These are phyloP conservation scores for Aspergillus cejpii DNA, from an alignment of 2,329 filamentous ascomycete genomes.

Conservation along the genomic window DNA sequence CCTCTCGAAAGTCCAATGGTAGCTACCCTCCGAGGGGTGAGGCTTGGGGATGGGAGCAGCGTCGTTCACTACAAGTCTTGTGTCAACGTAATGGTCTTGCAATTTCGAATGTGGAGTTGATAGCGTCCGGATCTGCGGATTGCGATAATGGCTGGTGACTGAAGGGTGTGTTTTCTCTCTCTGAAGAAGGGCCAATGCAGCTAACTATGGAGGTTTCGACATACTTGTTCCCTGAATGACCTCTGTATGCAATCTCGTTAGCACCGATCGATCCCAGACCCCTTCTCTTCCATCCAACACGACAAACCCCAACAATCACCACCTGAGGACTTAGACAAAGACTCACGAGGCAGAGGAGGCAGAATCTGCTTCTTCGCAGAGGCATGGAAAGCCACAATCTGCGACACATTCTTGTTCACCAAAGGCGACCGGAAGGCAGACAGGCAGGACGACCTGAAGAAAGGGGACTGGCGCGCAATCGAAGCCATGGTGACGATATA, in stretches of 20 bases:
- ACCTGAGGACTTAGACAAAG: not conserved
- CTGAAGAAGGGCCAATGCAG: not conserved
- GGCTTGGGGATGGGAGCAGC: constrained; percentile 66
- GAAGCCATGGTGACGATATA: constrained; percentile 35
- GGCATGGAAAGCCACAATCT: constrained; percentile 79
- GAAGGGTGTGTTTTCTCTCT: not conserved
- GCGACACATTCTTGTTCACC: constrained; percentile 38
- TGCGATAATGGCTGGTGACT: not conserved
- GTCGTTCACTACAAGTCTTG: constrained; percentile 64
- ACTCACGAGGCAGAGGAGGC: constrained; percentile 77
- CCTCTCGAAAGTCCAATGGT: constrained; percentile 97
- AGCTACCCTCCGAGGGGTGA: constrained; percentile 77
- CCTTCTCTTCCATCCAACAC: constrained; percentile 1
- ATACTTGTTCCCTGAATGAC: constrained; percentile 68
- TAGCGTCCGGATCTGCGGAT: not conserved
- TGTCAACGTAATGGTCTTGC: not conserved
- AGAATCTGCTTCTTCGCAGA: constrained; percentile 69
- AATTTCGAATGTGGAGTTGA: not conserved
- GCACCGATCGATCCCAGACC: constrained; percentile 21
- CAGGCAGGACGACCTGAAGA: constrained; percentile 34
- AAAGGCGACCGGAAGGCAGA: constrained; percentile 32
- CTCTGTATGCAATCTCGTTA: constrained; percentile 53
- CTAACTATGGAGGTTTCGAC: constrained; percentile 14
- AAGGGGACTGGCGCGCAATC: constrained; percentile 35
- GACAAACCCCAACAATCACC: not conserved